phyloP scores from a whole-genome alignment of 2,329 filamentous ascomycete species.

The Ceratocystis albifundus region DNA sequence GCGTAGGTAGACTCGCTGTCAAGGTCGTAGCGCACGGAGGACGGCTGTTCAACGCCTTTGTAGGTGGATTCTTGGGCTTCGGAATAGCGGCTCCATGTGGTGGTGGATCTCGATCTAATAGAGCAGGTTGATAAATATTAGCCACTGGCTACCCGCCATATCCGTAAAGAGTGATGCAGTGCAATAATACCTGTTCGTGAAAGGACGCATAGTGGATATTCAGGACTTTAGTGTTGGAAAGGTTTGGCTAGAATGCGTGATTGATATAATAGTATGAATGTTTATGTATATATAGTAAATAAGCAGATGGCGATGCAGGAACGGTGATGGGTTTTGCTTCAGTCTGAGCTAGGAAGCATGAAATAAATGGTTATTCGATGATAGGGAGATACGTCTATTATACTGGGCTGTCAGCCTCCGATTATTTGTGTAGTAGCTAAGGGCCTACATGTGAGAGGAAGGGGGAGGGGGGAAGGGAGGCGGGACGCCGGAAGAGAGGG shows the following conservation, averaged over 20 bases:
- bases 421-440: neutral
- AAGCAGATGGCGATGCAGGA: constrained; percentile 3
- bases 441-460: neutral
- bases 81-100: constrained; percentile 18
- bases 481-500: neutral
- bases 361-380: neutral
- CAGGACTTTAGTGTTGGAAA: neutral
- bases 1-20: neutral
- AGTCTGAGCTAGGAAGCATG: neutral
- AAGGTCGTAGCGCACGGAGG: constrained; percentile 17
- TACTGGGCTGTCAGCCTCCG: neutral
- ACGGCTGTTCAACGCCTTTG: constrained; percentile 11
- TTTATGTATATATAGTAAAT: neutral
- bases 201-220: constrained; percentile 3
- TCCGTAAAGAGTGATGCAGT: neutral
- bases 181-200: neutral
- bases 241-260: neutral
- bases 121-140: neutral
- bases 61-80: constrained; percentile 16
- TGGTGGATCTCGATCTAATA: constrained; percentile 12
- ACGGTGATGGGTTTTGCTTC: neutral
- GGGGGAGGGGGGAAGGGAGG: neutral
- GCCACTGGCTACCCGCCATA: neutral
- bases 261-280: neutral
- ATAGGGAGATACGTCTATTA: neutral